Evolutionary conservation across 352 stramenopile genomes (phyloP), one percentile per base, ranked within the genome.

Genomic region (Globisporangium canariense): DNA sequence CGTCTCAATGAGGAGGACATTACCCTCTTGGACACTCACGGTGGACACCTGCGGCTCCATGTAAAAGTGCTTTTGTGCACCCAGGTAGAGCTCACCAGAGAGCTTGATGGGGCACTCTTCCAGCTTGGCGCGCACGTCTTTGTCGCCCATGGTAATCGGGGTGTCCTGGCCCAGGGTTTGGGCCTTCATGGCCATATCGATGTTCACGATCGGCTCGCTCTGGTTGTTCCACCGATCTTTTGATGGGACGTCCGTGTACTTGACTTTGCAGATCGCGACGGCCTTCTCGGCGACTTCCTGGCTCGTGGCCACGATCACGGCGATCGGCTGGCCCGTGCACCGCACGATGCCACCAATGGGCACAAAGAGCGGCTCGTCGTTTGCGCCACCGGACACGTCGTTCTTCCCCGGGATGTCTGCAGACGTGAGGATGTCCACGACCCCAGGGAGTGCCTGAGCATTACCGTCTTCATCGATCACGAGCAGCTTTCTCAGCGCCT

Each of bases 41-140:
- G 96, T 70, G 0, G 86, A 88, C 10, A 87, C 81, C 50, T 98
- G 93, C 9, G 90, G 96, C 72, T 98, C 93, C 36, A 98, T 89
- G 77, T 98, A 98, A 66, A 98, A 98, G 73, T 98, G 96, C 62
- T 98, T 94, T 65, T 98, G 96, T 10, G 93, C 93, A 34, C 93
- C 93, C 56, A 95, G 89, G 28, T 88, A 78, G 40, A 98, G 85
- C 14, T 92, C 85, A 16, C 93, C 95, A 50, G 93, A 80, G 2
- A 97, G 71, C 69, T 98, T 79, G 60, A 98, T 98, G 22, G 86
- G 97, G 32, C 98, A 95, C 43, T 97, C 79, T 0, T 91, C 82
- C 13, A 89, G 78, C 38, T 79, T 89, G 10, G 88, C 82, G 2
- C 86, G 54, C 49, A 91, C 85, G 18, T 93, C 74, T 20, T 78